Base-by-base conservation (phyloP, 805 yeast genomes). In the Monosporozyma yasuniensis region DNA sequence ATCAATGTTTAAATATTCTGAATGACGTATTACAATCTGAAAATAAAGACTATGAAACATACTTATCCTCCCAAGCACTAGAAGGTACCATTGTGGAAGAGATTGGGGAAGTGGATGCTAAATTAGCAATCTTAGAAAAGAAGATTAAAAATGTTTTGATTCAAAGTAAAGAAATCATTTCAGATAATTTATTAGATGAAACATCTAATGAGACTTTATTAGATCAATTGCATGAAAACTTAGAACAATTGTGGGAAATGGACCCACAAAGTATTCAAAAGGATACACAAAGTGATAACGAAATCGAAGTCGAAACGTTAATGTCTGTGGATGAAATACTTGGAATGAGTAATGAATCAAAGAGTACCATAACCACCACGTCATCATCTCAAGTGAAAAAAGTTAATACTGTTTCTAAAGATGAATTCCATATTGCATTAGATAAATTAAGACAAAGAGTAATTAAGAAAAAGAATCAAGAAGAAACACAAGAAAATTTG, bases 21-120 rank as follows among this genome's bases (percentile, higher is more conserved):
- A 60, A 65, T 34, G 67, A 63, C 1, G 61, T 80, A 10, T 64
- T 82, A 35, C 72, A 76, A 42, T 76, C 77, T 42, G 78, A 79
- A 32, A 72, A 65, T 50, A 74, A 61, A 52, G 81, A 61, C 58
- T 80, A 57, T 57, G 64, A 47, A 55, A 68, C 67, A 53, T 78
- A 63, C 57, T 76, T 61, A 59, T 74, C 67, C 0, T 72, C 68
- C 28, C 72, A 54, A 16, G 72, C 74, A 1, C 57, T 59, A 8
- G 55, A 65, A 2, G 69, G 69, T 30, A 62, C 62, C 32, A 54
- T 64, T 21, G 77, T 80, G 1, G 87, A 83, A 55, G 89, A 82
- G 59, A 81, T 84, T 42, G 90, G 90, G 0, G 91, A 84, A 58
- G 64, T 83, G 32, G 88, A 83, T 56, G 76, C 78, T 25, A 54